Evolutionary conservation across 768 basidiomycete genomes (phyloP), one percentile per base, ranked within the genome.

Genomic region (Suillus sp.): DNA sequence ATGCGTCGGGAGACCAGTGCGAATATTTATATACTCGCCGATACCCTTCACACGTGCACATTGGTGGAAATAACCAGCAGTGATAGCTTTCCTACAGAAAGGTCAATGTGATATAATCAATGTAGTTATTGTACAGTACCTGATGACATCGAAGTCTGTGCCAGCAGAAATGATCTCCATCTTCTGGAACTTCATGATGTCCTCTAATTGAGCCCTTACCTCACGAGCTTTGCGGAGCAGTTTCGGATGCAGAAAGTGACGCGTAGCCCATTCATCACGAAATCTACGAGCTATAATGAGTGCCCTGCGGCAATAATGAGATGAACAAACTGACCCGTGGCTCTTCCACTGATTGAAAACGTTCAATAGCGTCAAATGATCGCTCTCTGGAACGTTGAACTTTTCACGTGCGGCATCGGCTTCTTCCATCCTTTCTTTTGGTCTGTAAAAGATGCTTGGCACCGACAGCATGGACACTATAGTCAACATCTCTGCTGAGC

Each of bases 131-230:
- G 25, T 20, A 74, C 80, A 20, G 34, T 62, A 93, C 87, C 88
- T 78, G 66, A 98, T 82, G 27, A 96, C 77, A 71, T 99, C 97
- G 77, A 95, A 99, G 73, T 99, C 95, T 0, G 96, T 98, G 8
- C 96, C 96, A 43, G 88, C 90, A 6, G 95, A 94, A 68, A 93
- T 85, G 25, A 94, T 76, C 55, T 92, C 92, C 91, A 99, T 93
- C 80, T 98, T 98, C 78, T 98, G 96, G 76, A 93, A 92, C 72
- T 97, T 96, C 95, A 98, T 98, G 75, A 99, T 99, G 71, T 99
- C 97, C 72, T 98, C 96, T 18, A 99, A 84, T 78, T 99, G 97
- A 3, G 84, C 86, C 35, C 97, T 88, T 42, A 99, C 97, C 79
- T 99, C 97, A 35, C 96, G 84, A 6, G 93, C 92, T 77, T 99